phyloP scores from a whole-genome alignment of 1,139 yeast species.

The Suhomyces taliae region DNA sequence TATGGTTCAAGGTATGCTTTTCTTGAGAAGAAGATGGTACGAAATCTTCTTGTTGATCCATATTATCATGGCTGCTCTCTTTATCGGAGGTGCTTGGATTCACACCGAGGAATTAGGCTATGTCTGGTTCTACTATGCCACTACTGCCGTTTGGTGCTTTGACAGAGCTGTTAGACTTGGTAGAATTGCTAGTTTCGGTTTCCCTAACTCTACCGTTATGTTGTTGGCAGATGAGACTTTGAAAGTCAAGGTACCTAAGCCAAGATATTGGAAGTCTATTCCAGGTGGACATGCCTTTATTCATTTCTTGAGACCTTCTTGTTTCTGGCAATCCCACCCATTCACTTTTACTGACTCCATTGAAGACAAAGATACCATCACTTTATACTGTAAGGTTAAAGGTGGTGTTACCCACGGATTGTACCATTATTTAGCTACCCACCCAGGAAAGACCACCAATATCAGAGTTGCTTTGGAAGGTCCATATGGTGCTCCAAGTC shows the following conservation, averaged over 20 bases:
- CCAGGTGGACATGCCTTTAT: conserved; percentile 57
- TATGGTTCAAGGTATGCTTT: conserved; percentile 16
- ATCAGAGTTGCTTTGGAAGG: conserved; percentile 47
- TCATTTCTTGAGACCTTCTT: conserved; percentile 35
- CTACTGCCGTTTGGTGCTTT: conserved; percentile 21
- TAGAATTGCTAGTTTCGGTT: conserved; percentile 38
- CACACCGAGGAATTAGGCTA: conserved; percentile 20
- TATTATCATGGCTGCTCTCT: conserved; percentile 18
- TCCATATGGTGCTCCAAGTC: conserved; percentile 44
- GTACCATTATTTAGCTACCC: conserved; percentile 22
- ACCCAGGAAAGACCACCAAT: conserved; percentile 24
- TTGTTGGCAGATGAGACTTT: conserved; percentile 41
- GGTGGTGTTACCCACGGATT: conserved; percentile 36
- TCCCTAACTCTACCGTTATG: conserved; percentile 35
- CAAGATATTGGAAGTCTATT: conserved; percentile 39
- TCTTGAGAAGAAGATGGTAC: conserved; percentile 39
- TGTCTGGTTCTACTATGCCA: conserved; percentile 16
- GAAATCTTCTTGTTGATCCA: conserved; percentile 40
- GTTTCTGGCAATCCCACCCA: conserved; percentile 46
- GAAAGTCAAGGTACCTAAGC: conserved; percentile 41
- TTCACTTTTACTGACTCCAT: conserved; percentile 27
- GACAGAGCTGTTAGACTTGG: conserved; percentile 26
- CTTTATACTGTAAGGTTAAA: conserved; percentile 36
- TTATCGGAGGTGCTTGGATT: conserved; percentile 18
- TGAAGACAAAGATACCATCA: conserved; percentile 25